Evolutionary conservation across 2,329 filamentous ascomycete genomes (phyloP).

Genomic region (Fusarium devonianum): DNA sequence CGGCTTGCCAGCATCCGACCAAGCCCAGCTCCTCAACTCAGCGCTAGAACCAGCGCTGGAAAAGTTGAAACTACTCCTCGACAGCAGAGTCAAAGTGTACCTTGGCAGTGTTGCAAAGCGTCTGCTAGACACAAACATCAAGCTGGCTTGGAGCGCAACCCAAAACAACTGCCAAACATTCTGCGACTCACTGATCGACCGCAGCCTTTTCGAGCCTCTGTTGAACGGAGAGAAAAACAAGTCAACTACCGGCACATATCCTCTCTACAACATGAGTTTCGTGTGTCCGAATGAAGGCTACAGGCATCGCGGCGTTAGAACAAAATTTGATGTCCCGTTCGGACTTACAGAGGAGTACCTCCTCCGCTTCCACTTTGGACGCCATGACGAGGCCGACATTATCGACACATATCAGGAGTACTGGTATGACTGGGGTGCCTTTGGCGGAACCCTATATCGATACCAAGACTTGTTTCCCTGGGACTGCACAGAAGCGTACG

Average conservation of each 20-base stretch:
- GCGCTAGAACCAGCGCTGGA: conserved; percentile 21
- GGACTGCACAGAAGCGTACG: conserved; percentile 56
- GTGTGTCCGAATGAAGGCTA: conserved; percentile 44
- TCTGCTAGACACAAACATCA: conserved; percentile 39
- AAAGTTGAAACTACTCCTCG: conserved; percentile 39
- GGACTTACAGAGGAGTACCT: conserved; percentile 54
- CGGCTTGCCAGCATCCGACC: conserved; percentile 15
- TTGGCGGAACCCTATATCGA: conserved; percentile 48
- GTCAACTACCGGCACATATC: neutral
- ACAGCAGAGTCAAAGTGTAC: conserved; percentile 40
- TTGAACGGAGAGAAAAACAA: conserved; percentile 9
- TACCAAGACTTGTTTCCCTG: conserved; percentile 55
- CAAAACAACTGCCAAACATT: conserved; percentile 51
- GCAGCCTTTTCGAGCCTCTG: conserved; percentile 41
- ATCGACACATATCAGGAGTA: conserved; percentile 54
- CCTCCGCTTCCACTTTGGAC: conserved; percentile 48
- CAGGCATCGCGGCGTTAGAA: conserved; percentile 35
- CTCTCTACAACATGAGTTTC: conserved; percentile 52
- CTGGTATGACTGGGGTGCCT: conserved; percentile 55
- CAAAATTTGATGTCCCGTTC: conserved; percentile 49
- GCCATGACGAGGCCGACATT: conserved; percentile 51
- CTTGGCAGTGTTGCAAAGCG: conserved; percentile 42
- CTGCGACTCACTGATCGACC: conserved; percentile 47
- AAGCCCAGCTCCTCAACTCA: conserved; percentile 18
- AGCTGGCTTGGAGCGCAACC: conserved; percentile 43